phyloP scores from a whole-genome alignment of 202 grass and related monocot species.

The Cymbopogon flexuosus region DNA sequence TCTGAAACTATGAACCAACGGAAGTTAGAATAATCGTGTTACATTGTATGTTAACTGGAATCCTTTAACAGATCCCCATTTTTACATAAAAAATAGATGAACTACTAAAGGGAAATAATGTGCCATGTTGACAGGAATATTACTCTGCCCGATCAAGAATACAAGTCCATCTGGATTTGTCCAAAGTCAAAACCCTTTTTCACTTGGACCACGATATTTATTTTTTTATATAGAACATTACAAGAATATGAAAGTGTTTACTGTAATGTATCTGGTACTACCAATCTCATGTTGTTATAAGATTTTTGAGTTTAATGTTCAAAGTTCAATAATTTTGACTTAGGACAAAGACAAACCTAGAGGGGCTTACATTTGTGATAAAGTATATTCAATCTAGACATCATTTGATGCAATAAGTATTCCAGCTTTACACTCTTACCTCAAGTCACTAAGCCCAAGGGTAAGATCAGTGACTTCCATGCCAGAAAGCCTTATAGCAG shows the following conservation, averaged over 20 bases:
- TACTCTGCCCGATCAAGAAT: background rate
- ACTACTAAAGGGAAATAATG: background rate
- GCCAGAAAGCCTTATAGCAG: slow-evolving; percentile 60
- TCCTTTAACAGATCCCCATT: background rate
- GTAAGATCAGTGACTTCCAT: slow-evolving; percentile 91
- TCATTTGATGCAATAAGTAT: background rate
- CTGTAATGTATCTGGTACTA: background rate
- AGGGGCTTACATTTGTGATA: background rate
- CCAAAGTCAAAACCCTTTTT: background rate
- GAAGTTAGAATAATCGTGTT: background rate
- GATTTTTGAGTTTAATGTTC: background rate
- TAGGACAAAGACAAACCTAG: background rate
- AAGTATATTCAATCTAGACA: background rate
- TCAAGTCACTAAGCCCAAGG: slow-evolving; percentile 75
- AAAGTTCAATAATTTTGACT: background rate
- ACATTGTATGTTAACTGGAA: background rate
- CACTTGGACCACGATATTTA: background rate
- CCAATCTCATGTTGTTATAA: background rate
- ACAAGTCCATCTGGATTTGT: background rate
- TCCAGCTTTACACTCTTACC: slow-evolving; percentile 34
- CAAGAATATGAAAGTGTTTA: background rate
- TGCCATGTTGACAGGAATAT: background rate
- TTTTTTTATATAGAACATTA: background rate
- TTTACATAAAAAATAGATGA: background rate
- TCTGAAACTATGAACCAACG: background rate